phyloP scores from a whole-genome alignment of 2,329 filamentous ascomycete species.

The Didymella exigua region DNA sequence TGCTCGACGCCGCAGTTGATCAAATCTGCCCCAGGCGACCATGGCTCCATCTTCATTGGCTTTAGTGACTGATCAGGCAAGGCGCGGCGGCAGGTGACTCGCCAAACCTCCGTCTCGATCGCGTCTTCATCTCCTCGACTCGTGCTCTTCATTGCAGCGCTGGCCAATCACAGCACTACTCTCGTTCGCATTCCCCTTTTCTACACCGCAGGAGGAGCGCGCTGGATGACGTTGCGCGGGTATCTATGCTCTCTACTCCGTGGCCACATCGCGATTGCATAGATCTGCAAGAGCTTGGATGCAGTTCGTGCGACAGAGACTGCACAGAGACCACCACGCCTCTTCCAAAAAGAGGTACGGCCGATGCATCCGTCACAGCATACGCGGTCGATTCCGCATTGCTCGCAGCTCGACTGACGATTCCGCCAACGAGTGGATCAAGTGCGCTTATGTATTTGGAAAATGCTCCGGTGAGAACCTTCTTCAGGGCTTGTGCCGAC shows the following conservation, averaged over 20 bases:
- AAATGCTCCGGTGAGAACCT: slow-evolving; percentile 12
- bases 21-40: slow-evolving; percentile 19
- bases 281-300: slow-evolving; percentile 19
- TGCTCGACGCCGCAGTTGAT: not conserved
- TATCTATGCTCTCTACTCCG: not conserved
- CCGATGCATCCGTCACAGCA: not conserved
- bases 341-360: not conserved
- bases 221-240: not conserved
- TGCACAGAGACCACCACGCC: not conserved
- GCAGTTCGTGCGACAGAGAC: slow-evolving; percentile 4
- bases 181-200: slow-evolving; percentile 20
- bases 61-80: slow-evolving; percentile 20
- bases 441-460: not conserved
- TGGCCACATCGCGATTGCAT: slow-evolving; percentile 1
- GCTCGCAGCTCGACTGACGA: slow-evolving; percentile 1
- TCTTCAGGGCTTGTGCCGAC: slow-evolving; percentile 11
- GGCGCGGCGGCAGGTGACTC: slow-evolving; percentile 24
- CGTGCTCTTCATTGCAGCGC: slow-evolving; percentile 15
- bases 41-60: slow-evolving; percentile 17
- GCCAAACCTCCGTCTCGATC: slow-evolving; percentile 37
- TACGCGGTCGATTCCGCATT: not conserved
- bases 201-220: slow-evolving; percentile 3
- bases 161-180: slow-evolving; percentile 31
- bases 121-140: slow-evolving; percentile 47
- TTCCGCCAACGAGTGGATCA: slow-evolving; percentile 12